Percentiles rank a stretch among this genome's conserved stretches.
These are phyloP conservation scores for Crepidotus variabilis DNA, from an alignment of 768 basidiomycete genomes.

Conservation along the genomic window DNA sequence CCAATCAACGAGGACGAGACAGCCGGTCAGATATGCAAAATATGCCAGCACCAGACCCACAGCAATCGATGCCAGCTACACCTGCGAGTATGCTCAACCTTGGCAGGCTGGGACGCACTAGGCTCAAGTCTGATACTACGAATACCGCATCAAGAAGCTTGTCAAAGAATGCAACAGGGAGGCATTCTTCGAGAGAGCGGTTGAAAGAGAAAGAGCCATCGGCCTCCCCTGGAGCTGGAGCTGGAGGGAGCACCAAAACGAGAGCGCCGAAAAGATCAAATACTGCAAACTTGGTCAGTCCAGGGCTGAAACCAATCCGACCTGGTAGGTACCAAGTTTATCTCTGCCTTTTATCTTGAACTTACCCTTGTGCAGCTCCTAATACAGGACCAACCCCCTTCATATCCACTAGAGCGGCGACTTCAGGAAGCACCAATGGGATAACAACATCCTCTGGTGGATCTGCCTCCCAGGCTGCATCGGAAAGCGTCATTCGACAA, in stretches of 20 bases:
- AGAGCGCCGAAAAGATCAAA: constrained; percentile 13
- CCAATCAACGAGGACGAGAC: too few species aligned
- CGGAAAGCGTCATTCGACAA: constrained; percentile 6
- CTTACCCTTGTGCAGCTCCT: neutral
- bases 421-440: neutral
- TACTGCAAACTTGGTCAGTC: constrained; percentile 35
- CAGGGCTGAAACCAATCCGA: constrained; percentile 66
- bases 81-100: constrained; percentile 94
- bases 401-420: neutral
- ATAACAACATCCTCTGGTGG: neutral
- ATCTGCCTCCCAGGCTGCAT: neutral
- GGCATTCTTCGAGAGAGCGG: neutral
- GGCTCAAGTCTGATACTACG: constrained; percentile 11
- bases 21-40: neutral
- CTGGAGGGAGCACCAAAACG: constrained; percentile 2
- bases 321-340: constrained; percentile 47
- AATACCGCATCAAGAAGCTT: neutral
- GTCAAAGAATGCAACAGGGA: neutral
- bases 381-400: neutral
- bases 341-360: neutral
- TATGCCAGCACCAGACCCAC: constrained; percentile 3
- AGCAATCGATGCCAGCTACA: constrained; percentile 67
- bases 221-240: constrained; percentile 5
- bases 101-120: constrained; percentile 44
- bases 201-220: constrained; percentile 6